phyloP scores from a whole-genome alignment of 208 protist genomes.

The Herpetomonas samuelpessoai region DNA sequence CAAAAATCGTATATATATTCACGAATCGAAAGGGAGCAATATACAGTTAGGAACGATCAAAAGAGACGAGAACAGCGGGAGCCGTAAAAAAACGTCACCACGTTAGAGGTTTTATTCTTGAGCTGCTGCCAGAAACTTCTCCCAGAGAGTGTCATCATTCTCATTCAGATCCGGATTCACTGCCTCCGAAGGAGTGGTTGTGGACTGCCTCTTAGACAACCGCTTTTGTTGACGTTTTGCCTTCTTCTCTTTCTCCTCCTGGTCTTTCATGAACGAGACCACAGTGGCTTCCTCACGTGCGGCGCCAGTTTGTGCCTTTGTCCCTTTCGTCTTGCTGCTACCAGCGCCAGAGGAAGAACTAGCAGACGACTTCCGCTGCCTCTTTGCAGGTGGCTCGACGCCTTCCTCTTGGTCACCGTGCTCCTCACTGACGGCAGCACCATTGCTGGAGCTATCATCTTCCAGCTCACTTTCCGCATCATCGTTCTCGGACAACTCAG shows the following conservation, averaged over 20 bases:
- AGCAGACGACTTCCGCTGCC: no score
- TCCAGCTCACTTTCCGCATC: slow-evolving; percentile 20
- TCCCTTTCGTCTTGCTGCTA: slow-evolving; percentile 5
- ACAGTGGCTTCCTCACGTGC: slow-evolving; percentile 41
- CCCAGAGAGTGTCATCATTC: slow-evolving; percentile 49
- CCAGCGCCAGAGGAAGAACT: no score
- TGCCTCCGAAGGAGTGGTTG: neutral
- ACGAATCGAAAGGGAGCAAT: neutral
- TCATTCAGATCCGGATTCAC: slow-evolving; percentile 3
- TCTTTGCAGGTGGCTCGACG: no score
- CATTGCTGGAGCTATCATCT: slow-evolving; percentile 9
- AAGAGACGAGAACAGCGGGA: neutral
- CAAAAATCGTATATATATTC: no score
- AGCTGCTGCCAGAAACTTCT: slow-evolving; percentile 35
- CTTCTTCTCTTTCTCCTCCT: slow-evolving; percentile 50
- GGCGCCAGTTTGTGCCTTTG: neutral
- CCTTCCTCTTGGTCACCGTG: slow-evolving; percentile 3
- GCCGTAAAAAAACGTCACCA: slow-evolving; percentile 4
- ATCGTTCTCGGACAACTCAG: slow-evolving; percentile 10
- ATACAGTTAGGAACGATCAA: neutral
- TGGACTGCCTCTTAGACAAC: slow-evolving; percentile 5
- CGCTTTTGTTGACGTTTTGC: slow-evolving; percentile 32
- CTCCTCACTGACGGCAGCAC: neutral
- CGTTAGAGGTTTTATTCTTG: slow-evolving; percentile 1
- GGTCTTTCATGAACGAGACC: slow-evolving; percentile 43